Evolutionary conservation across 495 filamentous ascomycete species (phyloP), one percentile per base, ranked within the genome.

Genomic region (Collariella sp.): DNA sequence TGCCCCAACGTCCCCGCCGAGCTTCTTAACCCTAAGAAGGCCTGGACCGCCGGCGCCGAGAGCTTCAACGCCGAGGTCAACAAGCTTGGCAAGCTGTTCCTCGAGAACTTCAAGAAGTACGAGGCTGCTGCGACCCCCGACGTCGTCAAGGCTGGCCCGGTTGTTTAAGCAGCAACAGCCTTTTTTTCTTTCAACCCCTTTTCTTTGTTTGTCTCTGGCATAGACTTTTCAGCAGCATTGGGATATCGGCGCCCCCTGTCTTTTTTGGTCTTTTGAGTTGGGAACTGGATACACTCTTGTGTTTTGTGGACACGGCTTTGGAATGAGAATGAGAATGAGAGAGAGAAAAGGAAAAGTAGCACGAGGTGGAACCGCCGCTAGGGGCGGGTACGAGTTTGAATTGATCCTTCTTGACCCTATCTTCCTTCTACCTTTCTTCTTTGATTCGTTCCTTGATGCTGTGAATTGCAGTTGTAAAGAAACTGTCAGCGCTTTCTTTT

Each of bases 21-120:
- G 78, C 80, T 98, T 24, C 82, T 98, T 60, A 98, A 98, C 82
- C 93, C 93, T 59, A 83, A 83, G 73, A 91, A 83, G 67, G 86
- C 85, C 61, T 98, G 93, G 93, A 93, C 83, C 45, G 87, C 83
- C 38, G 75, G 85, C 41, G 75, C 76, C 34, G 79, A 85, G 47
- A 81, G 81, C 68, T 98, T 96, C 83, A 76, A 79, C 62, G 74
- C 80, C 34, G 91, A 96, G 70, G 93, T 96, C 45, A 86, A 73
- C 66, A 96, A 95, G 76, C 82, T 98, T 6, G 93, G 83, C 56
- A 71, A 62, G 44, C 78, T 97, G 50, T 97, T 97, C 79, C 80
- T 84, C 66, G 87, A 96, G 75, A 97, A 97, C 78, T 98, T 98
- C 79, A 83, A 70, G 50, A 64, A 68, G 18, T 56, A 64, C 24